Conservation (phyloP, 352 stramenopile species). For the Chrysophaeum taylorii region DNA sequence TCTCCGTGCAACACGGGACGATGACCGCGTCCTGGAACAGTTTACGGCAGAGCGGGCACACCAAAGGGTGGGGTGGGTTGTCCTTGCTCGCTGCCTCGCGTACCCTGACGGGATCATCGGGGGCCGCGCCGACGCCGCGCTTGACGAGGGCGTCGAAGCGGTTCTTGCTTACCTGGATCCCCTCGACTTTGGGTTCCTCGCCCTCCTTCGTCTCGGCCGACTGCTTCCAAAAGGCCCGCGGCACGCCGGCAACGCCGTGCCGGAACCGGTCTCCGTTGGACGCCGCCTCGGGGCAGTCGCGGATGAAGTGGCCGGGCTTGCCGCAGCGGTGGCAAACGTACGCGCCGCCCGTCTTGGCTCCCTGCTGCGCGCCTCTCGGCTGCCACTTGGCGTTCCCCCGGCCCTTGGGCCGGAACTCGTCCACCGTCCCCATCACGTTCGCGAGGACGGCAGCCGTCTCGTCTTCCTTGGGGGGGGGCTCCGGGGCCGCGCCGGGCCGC, state of each 20-base stretch:
- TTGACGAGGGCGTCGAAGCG: not conserved
- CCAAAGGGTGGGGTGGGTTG: not conserved
- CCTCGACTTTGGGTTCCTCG: not conserved
- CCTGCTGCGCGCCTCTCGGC: too few species aligned
- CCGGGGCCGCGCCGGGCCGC: too few species aligned
- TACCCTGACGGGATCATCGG: too few species aligned
- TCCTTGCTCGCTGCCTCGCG: too few species aligned
- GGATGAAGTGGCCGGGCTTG: constrained; percentile 2
- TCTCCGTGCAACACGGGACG: not conserved
- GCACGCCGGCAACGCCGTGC: constrained; percentile 1
- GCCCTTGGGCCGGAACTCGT: not conserved
- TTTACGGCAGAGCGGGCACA: not conserved
- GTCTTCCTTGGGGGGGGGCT: too few species aligned
- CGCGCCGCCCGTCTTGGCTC: not conserved
- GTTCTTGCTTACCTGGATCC: not conserved
- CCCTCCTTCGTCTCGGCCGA: not conserved
- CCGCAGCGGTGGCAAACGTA: constrained; percentile 4
- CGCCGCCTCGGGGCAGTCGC: constrained; percentile 7
- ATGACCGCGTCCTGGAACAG: not conserved
- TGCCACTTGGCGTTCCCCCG: not conserved
- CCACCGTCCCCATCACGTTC: not conserved
- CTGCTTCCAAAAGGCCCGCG: not conserved
- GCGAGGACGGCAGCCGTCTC: not conserved
- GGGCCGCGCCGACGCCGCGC: not conserved
- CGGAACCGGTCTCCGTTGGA: constrained; percentile 1